phyloP scores from a whole-genome alignment of 805 yeast genomes.

The Metschnikowia kofuensis region DNA sequence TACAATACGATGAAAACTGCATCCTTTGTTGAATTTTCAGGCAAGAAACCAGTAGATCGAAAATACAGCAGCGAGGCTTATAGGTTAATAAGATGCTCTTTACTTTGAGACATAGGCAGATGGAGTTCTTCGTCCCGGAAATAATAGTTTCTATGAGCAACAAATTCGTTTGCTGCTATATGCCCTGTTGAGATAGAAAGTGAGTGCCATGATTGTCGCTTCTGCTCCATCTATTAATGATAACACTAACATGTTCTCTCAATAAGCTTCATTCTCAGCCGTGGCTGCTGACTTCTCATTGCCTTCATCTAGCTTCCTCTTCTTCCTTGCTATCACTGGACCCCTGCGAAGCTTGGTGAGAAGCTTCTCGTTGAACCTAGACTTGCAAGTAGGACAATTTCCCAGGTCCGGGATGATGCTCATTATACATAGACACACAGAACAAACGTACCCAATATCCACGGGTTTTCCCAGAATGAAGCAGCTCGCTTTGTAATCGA shows the following conservation, averaged over 20 bases:
- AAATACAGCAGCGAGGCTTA: too few relatives aligned
- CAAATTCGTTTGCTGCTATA: too few relatives aligned
- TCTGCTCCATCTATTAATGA: neutral
- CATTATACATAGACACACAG: constrained; percentile 83
- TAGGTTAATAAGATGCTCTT: too few relatives aligned
- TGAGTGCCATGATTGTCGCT: neutral
- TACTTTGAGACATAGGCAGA: too few relatives aligned
- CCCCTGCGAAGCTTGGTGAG: constrained; percentile 55
- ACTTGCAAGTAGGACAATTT: constrained; percentile 83
- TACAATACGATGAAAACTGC: too few relatives aligned
- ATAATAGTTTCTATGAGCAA: too few relatives aligned
- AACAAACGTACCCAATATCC: constrained; percentile 91
- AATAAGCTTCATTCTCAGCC: neutral
- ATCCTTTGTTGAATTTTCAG: too few relatives aligned
- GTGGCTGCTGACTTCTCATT: neutral
- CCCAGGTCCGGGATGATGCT: constrained; percentile 65
- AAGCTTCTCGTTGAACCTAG: constrained; percentile 65
- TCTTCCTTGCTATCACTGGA: constrained; percentile 50
- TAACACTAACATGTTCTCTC: neutral
- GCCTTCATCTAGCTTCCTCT: constrained; percentile 16
- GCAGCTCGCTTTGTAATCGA: constrained; percentile 94
- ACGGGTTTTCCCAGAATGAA: constrained; percentile 86
- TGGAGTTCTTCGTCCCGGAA: too few relatives aligned
- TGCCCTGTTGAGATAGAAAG: neutral
- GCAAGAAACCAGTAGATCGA: too few relatives aligned